Conservation (phyloP, 331 rosid species). For the Dryas integrifolia region DNA sequence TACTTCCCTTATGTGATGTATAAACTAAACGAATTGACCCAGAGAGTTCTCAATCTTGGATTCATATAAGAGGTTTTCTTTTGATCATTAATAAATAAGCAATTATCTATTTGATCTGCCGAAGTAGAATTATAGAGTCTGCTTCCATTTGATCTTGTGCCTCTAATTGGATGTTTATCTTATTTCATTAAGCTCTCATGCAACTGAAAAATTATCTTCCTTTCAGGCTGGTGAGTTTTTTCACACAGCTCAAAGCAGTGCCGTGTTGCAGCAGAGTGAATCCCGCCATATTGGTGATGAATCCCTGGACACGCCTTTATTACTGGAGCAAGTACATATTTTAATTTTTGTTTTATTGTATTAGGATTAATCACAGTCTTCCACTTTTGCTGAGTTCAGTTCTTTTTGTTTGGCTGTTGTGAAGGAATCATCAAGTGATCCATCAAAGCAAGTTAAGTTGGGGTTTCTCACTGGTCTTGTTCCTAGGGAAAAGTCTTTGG, state of each 20-base stretch:
- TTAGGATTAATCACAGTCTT: conserved; percentile 1
- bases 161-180: neutral
- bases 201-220: conserved; percentile 16
- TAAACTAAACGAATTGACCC: too few species aligned
- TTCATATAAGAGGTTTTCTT: neutral
- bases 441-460: conserved; percentile 54
- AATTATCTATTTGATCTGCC: neutral
- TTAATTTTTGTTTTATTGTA: conserved; percentile 11
- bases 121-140: neutral
- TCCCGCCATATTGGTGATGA: conserved; percentile 58
- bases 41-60: conserved; percentile 8
- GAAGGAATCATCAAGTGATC: conserved; percentile 47
- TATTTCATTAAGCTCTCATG: neutral
- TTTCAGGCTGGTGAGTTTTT: conserved; percentile 91
- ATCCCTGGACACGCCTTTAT: conserved; percentile 68
- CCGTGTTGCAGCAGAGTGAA: conserved; percentile 73
- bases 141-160: neutral
- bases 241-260: conserved; percentile 62
- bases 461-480: conserved; percentile 55
- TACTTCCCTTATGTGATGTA: neutral
- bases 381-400: conserved; percentile 6
- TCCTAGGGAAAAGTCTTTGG: conserved; percentile 52
- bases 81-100: neutral
- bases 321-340: conserved; percentile 70
- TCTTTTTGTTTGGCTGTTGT: conserved; percentile 13